Percentiles rank a stretch among this genome's conserved stretches.
Evolutionary conservation across 768 basidiomycete species (phyloP).

Genomic region (Naganishia vaughanmartiniae): DNA sequence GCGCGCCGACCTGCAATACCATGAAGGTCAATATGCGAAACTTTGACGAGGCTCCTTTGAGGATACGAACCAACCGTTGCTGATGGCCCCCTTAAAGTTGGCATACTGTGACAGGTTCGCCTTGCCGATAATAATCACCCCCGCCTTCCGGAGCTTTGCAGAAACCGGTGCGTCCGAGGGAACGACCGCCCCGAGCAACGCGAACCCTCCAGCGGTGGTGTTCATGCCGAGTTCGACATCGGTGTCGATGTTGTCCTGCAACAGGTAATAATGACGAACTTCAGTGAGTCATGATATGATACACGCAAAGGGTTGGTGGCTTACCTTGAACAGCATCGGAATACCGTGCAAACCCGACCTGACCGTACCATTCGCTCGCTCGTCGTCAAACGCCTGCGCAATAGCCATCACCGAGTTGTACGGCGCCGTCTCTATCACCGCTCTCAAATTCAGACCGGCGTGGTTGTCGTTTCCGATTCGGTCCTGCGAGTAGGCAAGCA

Average conservation of each 20-base stretch:
- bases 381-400: conserved; percentile 40
- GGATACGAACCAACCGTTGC: conserved; percentile 43
- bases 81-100: conserved; percentile 32
- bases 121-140: conserved; percentile 34
- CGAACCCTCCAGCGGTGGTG: conserved; percentile 42
- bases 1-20: conserved; percentile 28
- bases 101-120: conserved; percentile 31
- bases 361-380: conserved; percentile 32
- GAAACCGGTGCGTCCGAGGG: conserved; percentile 35
- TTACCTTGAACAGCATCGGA: conserved; percentile 41
- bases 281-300: background rate
- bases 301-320: background rate
- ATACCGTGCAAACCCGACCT: conserved; percentile 41
- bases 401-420: conserved; percentile 35
- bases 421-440: conserved; percentile 42
- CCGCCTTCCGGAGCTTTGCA: conserved; percentile 29
- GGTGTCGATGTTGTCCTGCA: conserved; percentile 41
- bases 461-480: conserved; percentile 40
- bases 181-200: conserved; percentile 33
- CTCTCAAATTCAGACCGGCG: conserved; percentile 38
- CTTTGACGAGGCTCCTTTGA: too few relatives aligned
- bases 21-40: too few relatives aligned
- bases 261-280: too few relatives aligned
- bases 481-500: background rate
- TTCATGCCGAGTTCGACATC: conserved; percentile 42